Conservation (phyloP, 768 basidiomycete genomes). For the Lentinula sp. region DNA sequence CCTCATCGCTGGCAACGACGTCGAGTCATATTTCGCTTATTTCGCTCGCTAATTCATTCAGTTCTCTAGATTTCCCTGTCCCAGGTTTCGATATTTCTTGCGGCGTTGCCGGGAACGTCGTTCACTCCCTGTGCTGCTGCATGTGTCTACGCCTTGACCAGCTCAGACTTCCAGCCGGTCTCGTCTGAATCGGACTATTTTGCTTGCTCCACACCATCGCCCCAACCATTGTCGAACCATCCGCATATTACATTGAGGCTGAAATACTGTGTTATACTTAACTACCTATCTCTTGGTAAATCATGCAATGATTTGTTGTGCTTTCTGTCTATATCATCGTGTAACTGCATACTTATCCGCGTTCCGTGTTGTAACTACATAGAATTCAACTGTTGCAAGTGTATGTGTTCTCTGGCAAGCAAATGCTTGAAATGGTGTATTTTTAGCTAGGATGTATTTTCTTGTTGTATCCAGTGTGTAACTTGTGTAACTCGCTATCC, state of each 20-base stretch:
- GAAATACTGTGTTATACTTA: neutral
- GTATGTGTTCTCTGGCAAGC: neutral
- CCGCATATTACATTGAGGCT: neutral
- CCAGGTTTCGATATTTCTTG: conserved; percentile 15
- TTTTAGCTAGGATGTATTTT: neutral
- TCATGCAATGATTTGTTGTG: neutral
- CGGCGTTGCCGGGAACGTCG: conserved; percentile 21
- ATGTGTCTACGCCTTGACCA: conserved; percentile 33
- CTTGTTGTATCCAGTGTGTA: neutral
- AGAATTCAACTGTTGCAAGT: neutral
- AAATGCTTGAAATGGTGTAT: neutral
- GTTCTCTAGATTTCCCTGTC: conserved; percentile 17
- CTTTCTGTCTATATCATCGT: neutral
- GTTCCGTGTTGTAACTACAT: neutral
- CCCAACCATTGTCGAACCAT: neutral
- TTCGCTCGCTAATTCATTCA: conserved; percentile 13
- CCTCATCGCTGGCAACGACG: conserved; percentile 2
- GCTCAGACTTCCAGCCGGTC: conserved; percentile 53
- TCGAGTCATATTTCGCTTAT: neutral
- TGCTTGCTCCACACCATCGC: conserved; percentile 4
- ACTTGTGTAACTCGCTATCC: neutral
- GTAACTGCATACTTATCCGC: neutral
- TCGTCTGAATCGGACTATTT: conserved; percentile 42
- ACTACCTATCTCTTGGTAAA: neutral
- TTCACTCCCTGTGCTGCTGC: conserved; percentile 23